These are phyloP conservation scores for Cystobasidium onofrii DNA, from an alignment of 768 basidiomycete species.

Conservation along the genomic window DNA sequence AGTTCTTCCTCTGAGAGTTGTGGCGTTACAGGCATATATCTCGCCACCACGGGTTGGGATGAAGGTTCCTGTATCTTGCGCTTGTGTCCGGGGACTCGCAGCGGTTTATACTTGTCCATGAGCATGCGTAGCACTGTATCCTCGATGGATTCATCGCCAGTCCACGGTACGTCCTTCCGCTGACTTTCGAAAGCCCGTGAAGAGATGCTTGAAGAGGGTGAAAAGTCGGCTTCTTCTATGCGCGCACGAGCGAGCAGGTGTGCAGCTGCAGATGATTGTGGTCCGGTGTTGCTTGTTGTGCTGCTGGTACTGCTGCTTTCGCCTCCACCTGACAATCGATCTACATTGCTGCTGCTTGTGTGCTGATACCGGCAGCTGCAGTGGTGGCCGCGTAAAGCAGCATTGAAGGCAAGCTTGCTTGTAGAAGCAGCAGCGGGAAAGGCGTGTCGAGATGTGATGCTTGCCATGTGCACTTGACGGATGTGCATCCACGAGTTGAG, in stretches of 20 bases:
- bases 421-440: neutral
- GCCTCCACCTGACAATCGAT: neutral
- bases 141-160: constrained; percentile 20
- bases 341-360: neutral
- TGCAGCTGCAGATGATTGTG: constrained; percentile 28
- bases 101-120: constrained; percentile 30
- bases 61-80: constrained; percentile 34
- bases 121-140: constrained; percentile 32
- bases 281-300: neutral
- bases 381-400: too few species aligned
- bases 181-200: neutral
- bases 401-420: neutral
- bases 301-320: neutral
- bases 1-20: neutral
- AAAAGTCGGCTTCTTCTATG: constrained; percentile 11
- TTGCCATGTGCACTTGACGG: too few species aligned
- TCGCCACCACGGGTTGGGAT: neutral
- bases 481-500: too few species aligned
- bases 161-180: constrained; percentile 26
- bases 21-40: neutral
- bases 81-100: constrained; percentile 32
- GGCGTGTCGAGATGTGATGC: neutral
- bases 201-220: neutral
- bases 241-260: constrained; percentile 14
- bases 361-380: neutral